Base-by-base conservation (phyloP, 1,139 yeast species). In the Kodamaea alishanica region DNA sequence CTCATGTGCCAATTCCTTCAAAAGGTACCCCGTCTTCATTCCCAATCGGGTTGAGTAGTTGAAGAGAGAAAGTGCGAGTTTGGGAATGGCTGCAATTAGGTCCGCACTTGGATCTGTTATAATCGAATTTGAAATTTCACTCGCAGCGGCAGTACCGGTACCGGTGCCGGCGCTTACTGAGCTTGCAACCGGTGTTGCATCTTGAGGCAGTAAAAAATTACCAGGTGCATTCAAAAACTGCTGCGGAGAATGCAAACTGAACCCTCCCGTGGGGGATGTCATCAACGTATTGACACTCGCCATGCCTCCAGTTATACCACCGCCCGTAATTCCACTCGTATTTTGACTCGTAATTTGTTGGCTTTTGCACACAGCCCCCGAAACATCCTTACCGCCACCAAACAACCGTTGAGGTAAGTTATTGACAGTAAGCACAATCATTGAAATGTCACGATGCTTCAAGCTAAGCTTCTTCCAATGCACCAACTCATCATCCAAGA, bases 401-500 rank as follows among this genome's bases (percentile, higher is more conserved):
- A 85, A 65, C 5, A 83, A 59, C 29, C 80, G 49, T 34, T 81
- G 79, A 0, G 94, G 79, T 28, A 75, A 69, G 32, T 76, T 70
- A 47, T 81, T 83, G 0, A 85, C 87, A 8, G 92, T 80, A n/a
- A 84, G 70, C 11, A 87, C 88, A 29, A 87, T 77, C 52, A 85
- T 65, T 1, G 85, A 78, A 15, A 85, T 61, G 29, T 78, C 83
- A 47, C 81, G 79, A 39, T 77, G 73, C 45, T 75, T 76, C 39
- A 67, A 52, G 26, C 88, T 80, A 29, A 84, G 62, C 41, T 88
- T 61, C 54, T 85, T 81, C 90, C 92, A 82, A 52, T 83, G 87
- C 36, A 83, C 70, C 39, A 84, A 62, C 52, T 84, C 94, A 55
- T 84, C 92, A 57, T 84, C 94, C 0, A 90, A 88, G 32, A 84